Percentiles rank a stretch among this genome's conserved stretches.
These are phyloP conservation scores for Akanthomyces lecanii DNA, from an alignment of 2,329 filamentous ascomycete species.

Conservation along the genomic window DNA sequence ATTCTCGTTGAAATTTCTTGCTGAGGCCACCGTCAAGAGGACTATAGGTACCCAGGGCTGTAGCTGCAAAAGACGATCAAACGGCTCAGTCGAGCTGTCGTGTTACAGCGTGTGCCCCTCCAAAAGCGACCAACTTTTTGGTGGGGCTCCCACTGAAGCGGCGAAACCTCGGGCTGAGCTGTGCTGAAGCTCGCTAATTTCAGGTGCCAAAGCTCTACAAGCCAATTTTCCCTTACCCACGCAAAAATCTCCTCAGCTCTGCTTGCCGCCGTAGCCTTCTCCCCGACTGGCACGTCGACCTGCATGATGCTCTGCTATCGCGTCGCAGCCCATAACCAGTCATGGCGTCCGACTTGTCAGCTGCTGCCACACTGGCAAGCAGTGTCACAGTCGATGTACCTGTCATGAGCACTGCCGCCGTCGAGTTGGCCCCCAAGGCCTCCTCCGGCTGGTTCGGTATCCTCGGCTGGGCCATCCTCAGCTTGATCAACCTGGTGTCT, in stretches of 20 bases:
- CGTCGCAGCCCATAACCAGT: constrained; percentile 29
- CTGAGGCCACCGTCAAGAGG: not conserved
- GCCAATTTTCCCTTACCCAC: constrained; percentile 16
- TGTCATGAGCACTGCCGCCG: constrained; percentile 33
- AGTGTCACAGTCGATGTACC: constrained; percentile 30
- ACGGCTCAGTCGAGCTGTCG: not conserved
- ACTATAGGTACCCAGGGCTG: not conserved
- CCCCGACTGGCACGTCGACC: constrained; percentile 19
- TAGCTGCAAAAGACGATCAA: not conserved
- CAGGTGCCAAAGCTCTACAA: not conserved
- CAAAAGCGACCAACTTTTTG: constrained; percentile 12
- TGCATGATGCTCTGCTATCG: constrained; percentile 35
- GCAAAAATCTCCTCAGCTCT: constrained; percentile 15
- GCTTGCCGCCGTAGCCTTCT: not conserved
- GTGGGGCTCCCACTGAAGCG: constrained; percentile 11
- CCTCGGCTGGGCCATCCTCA: constrained; percentile 51
- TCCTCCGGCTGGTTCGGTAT: constrained; percentile 55
- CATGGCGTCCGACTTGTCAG: constrained; percentile 41
- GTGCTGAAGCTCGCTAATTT: not conserved
- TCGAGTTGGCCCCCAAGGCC: constrained; percentile 35
- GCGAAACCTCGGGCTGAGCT: constrained; percentile 15
- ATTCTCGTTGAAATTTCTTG: not conserved
- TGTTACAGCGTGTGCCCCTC: constrained; percentile 12
- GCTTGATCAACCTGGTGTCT: constrained; percentile 52
- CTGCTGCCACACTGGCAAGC: constrained; percentile 32